Percentiles rank a stretch among this genome's conserved stretches.
Conservation (phyloP, 768 basidiomycete genomes). For the Ramaria rubella region DNA sequence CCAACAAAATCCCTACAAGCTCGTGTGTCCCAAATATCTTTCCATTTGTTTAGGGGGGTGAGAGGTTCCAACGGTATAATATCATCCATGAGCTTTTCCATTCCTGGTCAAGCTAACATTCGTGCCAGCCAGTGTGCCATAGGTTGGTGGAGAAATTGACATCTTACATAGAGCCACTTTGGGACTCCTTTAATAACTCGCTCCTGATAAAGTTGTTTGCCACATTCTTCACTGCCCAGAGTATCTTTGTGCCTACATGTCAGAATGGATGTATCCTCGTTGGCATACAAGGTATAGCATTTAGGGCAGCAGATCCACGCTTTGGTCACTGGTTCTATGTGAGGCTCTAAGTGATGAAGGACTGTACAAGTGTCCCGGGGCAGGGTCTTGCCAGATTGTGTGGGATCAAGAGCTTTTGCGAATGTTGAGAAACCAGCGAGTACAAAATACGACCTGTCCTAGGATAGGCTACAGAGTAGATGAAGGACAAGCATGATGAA, state of each 20-base stretch:
- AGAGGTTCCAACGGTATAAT: neutral
- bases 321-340: neutral
- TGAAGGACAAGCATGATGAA: no score
- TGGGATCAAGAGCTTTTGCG: no score
- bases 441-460: no score
- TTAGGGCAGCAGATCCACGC: neutral
- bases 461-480: no score
- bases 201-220: neutral
- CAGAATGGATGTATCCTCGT: neutral
- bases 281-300: neutral
- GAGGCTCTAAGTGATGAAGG: neutral
- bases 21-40: constrained; percentile 11
- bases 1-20: constrained; percentile 5
- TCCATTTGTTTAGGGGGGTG: neutral
- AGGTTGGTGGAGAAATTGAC: neutral
- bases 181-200: neutral
- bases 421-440: no score
- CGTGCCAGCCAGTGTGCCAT: neutral
- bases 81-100: constrained; percentile 8
- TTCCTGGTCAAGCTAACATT: neutral
- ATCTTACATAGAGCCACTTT: neutral
- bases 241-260: neutral
- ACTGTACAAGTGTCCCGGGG: neutral
- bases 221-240: neutral
- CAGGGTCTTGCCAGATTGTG: no score